A percentile compares a stretch with the other conserved stretches of the same genome.
phyloP scores from a whole-genome alignment of 2,329 filamentous ascomycete species.

The Knoxdaviesia proteae region DNA sequence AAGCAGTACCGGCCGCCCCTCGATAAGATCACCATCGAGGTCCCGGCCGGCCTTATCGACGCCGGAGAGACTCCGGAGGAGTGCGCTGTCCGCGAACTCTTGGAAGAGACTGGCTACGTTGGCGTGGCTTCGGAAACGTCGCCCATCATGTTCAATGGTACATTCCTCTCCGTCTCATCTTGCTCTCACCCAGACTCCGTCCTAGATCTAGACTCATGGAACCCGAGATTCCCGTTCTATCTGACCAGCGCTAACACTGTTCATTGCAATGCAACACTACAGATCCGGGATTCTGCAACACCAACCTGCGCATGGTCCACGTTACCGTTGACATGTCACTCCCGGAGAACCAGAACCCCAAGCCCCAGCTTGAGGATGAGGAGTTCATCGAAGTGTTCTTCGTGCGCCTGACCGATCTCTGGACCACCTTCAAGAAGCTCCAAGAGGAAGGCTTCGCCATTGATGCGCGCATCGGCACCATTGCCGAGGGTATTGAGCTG shows the following conservation, averaged over 20 bases:
- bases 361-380: constrained; percentile 53
- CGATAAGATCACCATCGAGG: constrained; percentile 36
- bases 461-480: constrained; percentile 55
- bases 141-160: constrained; percentile 43
- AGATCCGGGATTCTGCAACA: constrained; percentile 46
- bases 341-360: constrained; percentile 46
- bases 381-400: constrained; percentile 70
- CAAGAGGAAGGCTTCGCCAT: constrained; percentile 57
- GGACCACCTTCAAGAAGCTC: constrained; percentile 42
- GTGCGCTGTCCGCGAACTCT: constrained; percentile 41
- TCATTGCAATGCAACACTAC: background rate
- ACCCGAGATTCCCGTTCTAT: background rate
- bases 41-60: constrained; percentile 44
- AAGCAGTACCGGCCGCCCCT: constrained; percentile 47
- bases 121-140: constrained; percentile 33
- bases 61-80: constrained; percentile 38
- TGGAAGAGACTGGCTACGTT: constrained; percentile 46
- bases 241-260: background rate
- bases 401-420: constrained; percentile 41
- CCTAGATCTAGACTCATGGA: background rate
- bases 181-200: background rate
- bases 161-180: constrained; percentile 1
- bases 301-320: constrained; percentile 49
- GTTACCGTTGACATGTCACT: constrained; percentile 49
- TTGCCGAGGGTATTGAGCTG: constrained; percentile 60